These are phyloP conservation scores for Neurospora sp. DNA, from an alignment of 495 filamentous ascomycete species.

Conservation along the genomic window DNA sequence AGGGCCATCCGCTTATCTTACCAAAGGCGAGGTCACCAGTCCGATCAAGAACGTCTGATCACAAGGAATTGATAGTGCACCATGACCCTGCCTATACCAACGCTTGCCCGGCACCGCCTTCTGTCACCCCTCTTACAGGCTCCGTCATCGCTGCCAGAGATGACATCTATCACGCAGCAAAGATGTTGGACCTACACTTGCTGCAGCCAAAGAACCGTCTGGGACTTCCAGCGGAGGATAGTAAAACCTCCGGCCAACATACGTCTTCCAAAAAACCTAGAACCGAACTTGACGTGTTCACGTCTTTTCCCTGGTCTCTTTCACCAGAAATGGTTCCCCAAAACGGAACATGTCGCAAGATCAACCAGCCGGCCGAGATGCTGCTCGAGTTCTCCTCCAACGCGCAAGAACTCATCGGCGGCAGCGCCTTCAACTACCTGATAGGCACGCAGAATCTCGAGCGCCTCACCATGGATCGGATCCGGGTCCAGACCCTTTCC, in stretches of 20 bases:
- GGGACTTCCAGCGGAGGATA: slow-evolving; percentile 23
- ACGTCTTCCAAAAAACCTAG: slow-evolving; percentile 15
- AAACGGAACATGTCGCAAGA: slow-evolving; percentile 57
- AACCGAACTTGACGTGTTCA: slow-evolving; percentile 53
- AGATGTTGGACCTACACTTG: slow-evolving; percentile 69
- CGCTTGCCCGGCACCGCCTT: slow-evolving; percentile 52
- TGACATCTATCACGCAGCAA: slow-evolving; percentile 89
- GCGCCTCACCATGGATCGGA: slow-evolving; percentile 51
- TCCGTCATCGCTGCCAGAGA: slow-evolving; percentile 72
- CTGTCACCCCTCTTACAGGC: slow-evolving; percentile 50
- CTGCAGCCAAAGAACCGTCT: slow-evolving; percentile 29
- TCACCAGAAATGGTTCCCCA: slow-evolving; percentile 61
- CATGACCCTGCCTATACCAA: slow-evolving; percentile 32
- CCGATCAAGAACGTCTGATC: slow-evolving; percentile 4
- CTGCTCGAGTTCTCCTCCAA: slow-evolving; percentile 73
- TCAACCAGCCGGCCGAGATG: slow-evolving; percentile 44
- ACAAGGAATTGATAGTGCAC: slow-evolving; percentile 17
- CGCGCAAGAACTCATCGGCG: slow-evolving; percentile 43
- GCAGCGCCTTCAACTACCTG: slow-evolving; percentile 47
- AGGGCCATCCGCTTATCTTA: slow-evolving; percentile 88
- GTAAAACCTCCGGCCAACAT: slow-evolving; percentile 26
- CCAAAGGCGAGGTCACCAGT: slow-evolving; percentile 35
- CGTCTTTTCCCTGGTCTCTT: slow-evolving; percentile 85
- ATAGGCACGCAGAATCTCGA: slow-evolving; percentile 37
- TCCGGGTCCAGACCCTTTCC: slow-evolving; percentile 67